Percentiles rank a stretch among this genome's conserved stretches.
phyloP scores from a whole-genome alignment of 495 filamentous ascomycete species.

The Xylaria acuta region DNA sequence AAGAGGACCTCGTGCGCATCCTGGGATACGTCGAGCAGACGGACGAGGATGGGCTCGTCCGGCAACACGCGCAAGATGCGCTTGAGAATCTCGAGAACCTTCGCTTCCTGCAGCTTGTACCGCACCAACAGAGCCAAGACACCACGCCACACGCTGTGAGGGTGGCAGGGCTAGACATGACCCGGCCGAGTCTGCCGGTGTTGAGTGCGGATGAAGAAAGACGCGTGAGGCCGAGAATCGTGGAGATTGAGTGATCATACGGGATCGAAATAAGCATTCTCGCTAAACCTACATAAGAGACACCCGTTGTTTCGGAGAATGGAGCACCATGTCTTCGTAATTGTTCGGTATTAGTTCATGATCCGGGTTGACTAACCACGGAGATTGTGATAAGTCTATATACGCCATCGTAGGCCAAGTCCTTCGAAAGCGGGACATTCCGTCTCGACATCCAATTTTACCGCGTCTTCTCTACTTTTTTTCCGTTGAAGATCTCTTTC shows the following conservation, averaged over 20 bases:
- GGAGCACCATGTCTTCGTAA: background rate
- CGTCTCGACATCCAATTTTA: constrained; percentile 50
- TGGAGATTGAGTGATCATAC: constrained; percentile 51
- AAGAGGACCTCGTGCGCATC: constrained; percentile 65
- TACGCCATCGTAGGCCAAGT: constrained; percentile 71
- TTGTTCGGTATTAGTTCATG: background rate
- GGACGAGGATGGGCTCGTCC: constrained; percentile 76
- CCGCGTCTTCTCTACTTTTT: constrained; percentile 25
- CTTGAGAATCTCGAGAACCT: constrained; percentile 75
- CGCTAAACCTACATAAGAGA: background rate
- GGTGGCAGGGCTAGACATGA: constrained; percentile 54
- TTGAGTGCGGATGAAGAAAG: constrained; percentile 23
- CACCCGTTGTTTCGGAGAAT: background rate
- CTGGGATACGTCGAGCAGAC: constrained; percentile 69
- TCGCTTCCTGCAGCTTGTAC: constrained; percentile 61
- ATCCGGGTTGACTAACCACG: background rate
- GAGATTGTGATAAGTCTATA: background rate
- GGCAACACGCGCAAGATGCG: constrained; percentile 72
- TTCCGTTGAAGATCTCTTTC: constrained; percentile 38
- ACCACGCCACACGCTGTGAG: constrained; percentile 38
- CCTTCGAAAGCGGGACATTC: constrained; percentile 62
- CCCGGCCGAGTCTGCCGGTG: constrained; percentile 31
- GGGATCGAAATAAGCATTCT: background rate
- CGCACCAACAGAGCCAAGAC: constrained; percentile 29
- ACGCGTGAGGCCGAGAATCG: constrained; percentile 47